These are phyloP conservation scores for Stagonosporopsis chrysanthemi DNA, from an alignment of 2,329 filamentous ascomycete species.

Conservation along the genomic window DNA sequence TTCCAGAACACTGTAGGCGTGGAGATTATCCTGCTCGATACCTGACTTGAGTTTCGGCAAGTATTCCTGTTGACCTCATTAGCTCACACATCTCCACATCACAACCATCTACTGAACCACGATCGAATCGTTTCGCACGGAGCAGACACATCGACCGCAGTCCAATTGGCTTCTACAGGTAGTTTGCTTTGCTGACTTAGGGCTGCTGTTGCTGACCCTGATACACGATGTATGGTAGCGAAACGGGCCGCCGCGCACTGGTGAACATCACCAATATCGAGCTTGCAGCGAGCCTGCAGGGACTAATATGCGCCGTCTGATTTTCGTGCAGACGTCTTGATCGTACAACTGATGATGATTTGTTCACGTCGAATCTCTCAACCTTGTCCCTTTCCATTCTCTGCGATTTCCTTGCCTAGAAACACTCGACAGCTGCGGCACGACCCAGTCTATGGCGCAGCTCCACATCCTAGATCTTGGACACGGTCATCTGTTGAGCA, in stretches of 20 bases:
- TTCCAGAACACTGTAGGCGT: slow-evolving; percentile 9
- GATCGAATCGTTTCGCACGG: not conserved
- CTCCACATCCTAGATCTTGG: no score
- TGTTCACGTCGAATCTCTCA: not conserved
- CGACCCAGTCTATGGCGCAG: no score
- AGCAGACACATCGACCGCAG: not conserved
- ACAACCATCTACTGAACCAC: not conserved
- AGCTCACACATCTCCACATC: not conserved
- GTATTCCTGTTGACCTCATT: not conserved
- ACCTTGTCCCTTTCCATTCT: not conserved
- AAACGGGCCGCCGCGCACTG: not conserved
- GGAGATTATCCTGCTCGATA: slow-evolving; percentile 5
- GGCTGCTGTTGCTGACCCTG: not conserved
- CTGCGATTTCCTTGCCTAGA: not conserved
- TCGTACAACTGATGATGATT: not conserved
- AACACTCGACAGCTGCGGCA: not conserved
- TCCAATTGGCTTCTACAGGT: not conserved
- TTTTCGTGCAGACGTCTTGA: not conserved
- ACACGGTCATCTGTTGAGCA: no score
- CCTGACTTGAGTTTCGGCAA: not conserved
- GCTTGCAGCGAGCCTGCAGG: no score
- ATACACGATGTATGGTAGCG: not conserved
- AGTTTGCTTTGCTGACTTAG: not conserved
- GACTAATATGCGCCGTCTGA: no score
- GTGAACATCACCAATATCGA: no score